Conservation (phyloP, 768 basidiomycete species). For the Phlegmacium glaucopus region DNA sequence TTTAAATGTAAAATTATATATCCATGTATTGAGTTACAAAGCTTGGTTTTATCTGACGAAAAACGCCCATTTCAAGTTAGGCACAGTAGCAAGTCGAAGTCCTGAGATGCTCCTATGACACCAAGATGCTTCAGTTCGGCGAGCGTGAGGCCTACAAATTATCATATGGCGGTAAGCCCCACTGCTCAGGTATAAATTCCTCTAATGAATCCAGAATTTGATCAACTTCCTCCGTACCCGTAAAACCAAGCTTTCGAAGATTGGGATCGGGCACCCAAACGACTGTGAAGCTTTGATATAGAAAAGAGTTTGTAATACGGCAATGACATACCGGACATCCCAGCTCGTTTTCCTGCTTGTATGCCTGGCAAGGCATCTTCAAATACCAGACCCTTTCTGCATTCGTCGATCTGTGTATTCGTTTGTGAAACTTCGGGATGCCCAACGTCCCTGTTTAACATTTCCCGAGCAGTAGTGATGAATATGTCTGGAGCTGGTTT, state of each 20-base stretch:
- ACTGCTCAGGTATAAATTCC: slow-evolving; percentile 75
- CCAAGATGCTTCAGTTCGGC: too few species aligned
- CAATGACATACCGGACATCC: slow-evolving; percentile 68
- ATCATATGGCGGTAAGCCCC: slow-evolving; percentile 75
- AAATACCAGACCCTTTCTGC: slow-evolving; percentile 70
- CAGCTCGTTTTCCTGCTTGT: slow-evolving; percentile 78
- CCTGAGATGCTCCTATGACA: too few species aligned
- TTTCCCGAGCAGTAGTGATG: slow-evolving; percentile 61
- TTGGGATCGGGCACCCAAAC: slow-evolving; percentile 84
- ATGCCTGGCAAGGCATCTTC: slow-evolving; percentile 80
- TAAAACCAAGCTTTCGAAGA: slow-evolving; percentile 48
- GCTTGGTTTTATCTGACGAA: too few species aligned
- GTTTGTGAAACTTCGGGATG: slow-evolving; percentile 30
- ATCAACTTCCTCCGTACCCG: slow-evolving; percentile 52
- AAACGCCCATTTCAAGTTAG: too few species aligned
- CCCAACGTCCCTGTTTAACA: slow-evolving; percentile 57
- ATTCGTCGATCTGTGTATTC: slow-evolving; percentile 40
- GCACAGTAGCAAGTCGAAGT: too few species aligned
- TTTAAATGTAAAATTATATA: too few species aligned
- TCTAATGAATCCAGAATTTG: slow-evolving; percentile 59
- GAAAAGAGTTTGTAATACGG: background rate
- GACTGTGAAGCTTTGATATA: slow-evolving; percentile 38
- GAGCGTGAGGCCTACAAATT: background rate
- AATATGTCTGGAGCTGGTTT: slow-evolving; percentile 87
- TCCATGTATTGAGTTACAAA: too few species aligned